Base-by-base conservation (phyloP, 2,329 filamentous ascomycete species). In the Zalaria obscura region DNA sequence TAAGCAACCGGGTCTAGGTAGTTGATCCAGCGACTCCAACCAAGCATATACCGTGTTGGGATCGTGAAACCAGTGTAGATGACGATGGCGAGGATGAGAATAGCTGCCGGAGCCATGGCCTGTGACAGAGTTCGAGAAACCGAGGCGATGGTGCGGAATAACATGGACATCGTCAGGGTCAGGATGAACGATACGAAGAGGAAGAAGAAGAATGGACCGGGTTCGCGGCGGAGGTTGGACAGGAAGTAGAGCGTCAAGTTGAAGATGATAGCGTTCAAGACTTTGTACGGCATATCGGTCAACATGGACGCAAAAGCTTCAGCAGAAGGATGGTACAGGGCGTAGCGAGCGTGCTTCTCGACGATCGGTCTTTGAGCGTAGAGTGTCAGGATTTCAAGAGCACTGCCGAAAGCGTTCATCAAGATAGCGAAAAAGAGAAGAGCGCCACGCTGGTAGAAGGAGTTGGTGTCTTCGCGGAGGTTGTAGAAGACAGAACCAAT, bases 291-390 rank as follows among this genome's bases (percentile, higher is more conserved):
- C 62, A 93, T 64, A 52, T 95, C 88, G 47, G 76, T 81, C 27
- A 94, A 62, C 80, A 93, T 91, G 6, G 83, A 91, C 0, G 83
- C 77, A 45, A 85, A 71, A n/a, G 86, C 84, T 68, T 95, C 87
- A 10, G 86, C 82, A 6, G 82, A 87, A 0, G 88, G 86, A 54
- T 93, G 88, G 53, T 94, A 93, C 11, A 94, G 70, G 11, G 87
- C 86, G 57, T 93, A 94, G 44, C 82, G 77, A 42, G 72, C 66
- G 52, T 95, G 88, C 58, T 94, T 94, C 57, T 94, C 86, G 45
- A 95, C 85, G 52, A 94, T 93, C 1, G 83, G 82, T 32, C 88
- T 80, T 72, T 94, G 87, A 2, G 83, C 76, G 56, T 91, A 95
- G 4, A 94, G 71, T 0, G 83, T 87, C 29, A 91, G 62, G 56